These are phyloP conservation scores for Cryphonectria japonica DNA, from an alignment of 2,329 filamentous ascomycete genomes.

Conservation along the genomic window DNA sequence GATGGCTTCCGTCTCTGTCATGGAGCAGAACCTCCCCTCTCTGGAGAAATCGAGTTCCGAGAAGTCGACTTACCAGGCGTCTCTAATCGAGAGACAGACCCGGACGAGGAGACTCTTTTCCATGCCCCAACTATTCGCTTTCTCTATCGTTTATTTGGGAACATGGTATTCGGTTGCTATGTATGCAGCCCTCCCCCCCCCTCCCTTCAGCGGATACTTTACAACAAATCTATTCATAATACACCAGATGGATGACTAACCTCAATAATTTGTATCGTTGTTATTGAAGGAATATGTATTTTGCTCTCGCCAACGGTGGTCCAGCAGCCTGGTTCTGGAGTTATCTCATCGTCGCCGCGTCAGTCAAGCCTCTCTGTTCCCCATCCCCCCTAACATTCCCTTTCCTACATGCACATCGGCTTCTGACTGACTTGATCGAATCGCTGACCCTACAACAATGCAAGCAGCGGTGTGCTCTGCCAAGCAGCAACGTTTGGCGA, in stretches of 20 bases:
- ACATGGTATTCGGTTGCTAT: constrained; percentile 13
- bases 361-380: not conserved
- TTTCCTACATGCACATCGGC: not conserved
- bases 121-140: constrained; percentile 16
- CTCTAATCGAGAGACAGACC: constrained; percentile 21
- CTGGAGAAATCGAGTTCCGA: not conserved
- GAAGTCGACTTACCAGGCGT: not conserved
- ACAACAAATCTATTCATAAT: not conserved
- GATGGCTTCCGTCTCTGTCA: not conserved
- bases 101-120: constrained; percentile 19
- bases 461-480: constrained; percentile 34
- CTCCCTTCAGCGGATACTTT: not conserved
- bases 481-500: constrained; percentile 44
- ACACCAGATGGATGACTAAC: not conserved
- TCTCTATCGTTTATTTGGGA: constrained; percentile 20
- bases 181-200: not conserved
- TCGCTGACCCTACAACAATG: not conserved
- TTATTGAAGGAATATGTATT: constrained; percentile 28
- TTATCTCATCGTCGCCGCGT: constrained; percentile 35
- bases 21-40: not conserved
- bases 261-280: no score
- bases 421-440: no score
- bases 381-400: no score
- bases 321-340: constrained; percentile 39
- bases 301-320: constrained; percentile 40